These are phyloP conservation scores for Plasmodium falciparum DNA, from an alignment of 169 alveolate species.

Conservation along the genomic window DNA sequence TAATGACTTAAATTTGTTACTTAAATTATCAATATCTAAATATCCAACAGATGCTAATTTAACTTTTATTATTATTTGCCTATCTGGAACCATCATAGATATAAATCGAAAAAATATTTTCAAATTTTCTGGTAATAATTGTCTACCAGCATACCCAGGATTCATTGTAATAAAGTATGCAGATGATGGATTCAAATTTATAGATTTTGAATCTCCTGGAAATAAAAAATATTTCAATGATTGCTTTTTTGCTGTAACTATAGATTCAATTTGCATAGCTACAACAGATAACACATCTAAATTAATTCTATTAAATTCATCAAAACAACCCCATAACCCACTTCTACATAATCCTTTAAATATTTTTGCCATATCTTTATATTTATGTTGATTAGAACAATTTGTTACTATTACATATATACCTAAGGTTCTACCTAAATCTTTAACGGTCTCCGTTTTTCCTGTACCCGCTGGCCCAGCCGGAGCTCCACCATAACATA, in stretches of 20 bases:
- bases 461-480: slow-evolving; percentile 99
- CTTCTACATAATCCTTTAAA: slow-evolving; percentile 95
- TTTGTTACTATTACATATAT: slow-evolving; percentile 97
- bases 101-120: slow-evolving; percentile 94
- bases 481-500: slow-evolving; percentile 98
- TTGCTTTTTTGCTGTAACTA: slow-evolving; percentile 92
- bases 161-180: slow-evolving; percentile 98
- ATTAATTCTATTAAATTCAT: slow-evolving; percentile 98
- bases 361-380: slow-evolving; percentile 97
- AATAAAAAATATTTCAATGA: slow-evolving; percentile 87
- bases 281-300: slow-evolving; percentile 97
- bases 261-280: slow-evolving; percentile 94
- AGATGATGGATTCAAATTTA: slow-evolving; percentile 93
- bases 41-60: slow-evolving; percentile 97
- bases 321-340: slow-evolving; percentile 99
- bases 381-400: slow-evolving; percentile 98
- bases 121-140: slow-evolving; percentile 96
- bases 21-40: slow-evolving; percentile 93
- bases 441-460: slow-evolving; percentile 99
- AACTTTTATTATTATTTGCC: slow-evolving; percentile 92
- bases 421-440: slow-evolving; percentile 97
- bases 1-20: slow-evolving; percentile 95
- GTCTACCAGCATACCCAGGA: slow-evolving; percentile 99
- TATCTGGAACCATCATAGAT: slow-evolving; percentile 94
- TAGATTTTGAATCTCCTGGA: slow-evolving; percentile 89